A percentile compares a stretch with the other conserved stretches of the same genome.
These are phyloP conservation scores for Pyracantha coccinea DNA, from an alignment of 331 rosid species.

Conservation along the genomic window DNA sequence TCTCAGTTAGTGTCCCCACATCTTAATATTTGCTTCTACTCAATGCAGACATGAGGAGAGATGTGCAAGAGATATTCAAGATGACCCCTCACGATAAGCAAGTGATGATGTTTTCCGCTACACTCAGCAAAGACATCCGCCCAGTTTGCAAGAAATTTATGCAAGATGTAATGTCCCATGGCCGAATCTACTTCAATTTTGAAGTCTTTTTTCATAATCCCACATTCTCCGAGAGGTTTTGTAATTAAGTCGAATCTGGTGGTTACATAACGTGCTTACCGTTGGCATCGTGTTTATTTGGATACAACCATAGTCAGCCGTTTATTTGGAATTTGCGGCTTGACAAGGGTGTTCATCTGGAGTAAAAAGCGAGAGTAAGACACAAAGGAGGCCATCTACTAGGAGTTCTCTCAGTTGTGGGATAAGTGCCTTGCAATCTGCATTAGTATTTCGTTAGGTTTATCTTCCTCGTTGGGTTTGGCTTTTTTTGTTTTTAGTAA, in stretches of 20 bases:
- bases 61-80: slow-evolving; percentile 96
- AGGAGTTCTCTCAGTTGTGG: slow-evolving; percentile 6
- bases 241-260: slow-evolving; percentile 28
- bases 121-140: slow-evolving; percentile 99
- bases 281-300: slow-evolving; percentile 15
- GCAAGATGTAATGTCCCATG: slow-evolving; percentile 99
- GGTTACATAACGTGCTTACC: slow-evolving; percentile 27
- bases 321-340: slow-evolving; percentile 18
- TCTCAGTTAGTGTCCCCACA: neutral
- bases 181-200: slow-evolving; percentile 79
- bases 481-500: slow-evolving; percentile 6
- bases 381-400: slow-evolving; percentile 8
- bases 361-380: neutral
- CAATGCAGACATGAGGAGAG: slow-evolving; percentile 90
- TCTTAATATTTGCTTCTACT: slow-evolving; percentile 1
- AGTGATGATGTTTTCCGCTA: slow-evolving; percentile 99
- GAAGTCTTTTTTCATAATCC: slow-evolving; percentile 67
- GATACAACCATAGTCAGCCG: slow-evolving; percentile 5
- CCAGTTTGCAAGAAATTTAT: slow-evolving; percentile 99
- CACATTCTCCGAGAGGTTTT: slow-evolving; percentile 41
- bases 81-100: slow-evolving; percentile 99
- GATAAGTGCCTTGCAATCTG: neutral
- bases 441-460: slow-evolving; percentile 9
- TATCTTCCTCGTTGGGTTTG: neutral
- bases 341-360: slow-evolving; percentile 12